A percentile compares a stretch with the other conserved stretches of the same genome.
These are phyloP conservation scores for Aplosporella prunicola DNA, from an alignment of 2,329 filamentous ascomycete species.

Conservation along the genomic window DNA sequence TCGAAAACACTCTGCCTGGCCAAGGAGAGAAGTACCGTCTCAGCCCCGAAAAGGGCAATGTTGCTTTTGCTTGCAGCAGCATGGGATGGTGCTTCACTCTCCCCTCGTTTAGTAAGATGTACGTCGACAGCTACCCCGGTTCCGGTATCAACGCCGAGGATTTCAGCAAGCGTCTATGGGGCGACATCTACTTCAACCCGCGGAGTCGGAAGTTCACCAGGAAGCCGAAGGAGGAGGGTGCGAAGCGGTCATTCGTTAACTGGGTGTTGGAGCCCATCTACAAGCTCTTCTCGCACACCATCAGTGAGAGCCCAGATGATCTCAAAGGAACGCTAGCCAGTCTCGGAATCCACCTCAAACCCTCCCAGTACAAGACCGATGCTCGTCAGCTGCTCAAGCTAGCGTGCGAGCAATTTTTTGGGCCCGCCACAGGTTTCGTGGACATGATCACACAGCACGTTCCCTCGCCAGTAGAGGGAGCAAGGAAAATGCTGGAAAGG, in stretches of 20 bases:
- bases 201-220: constrained; percentile 82
- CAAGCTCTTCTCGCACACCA: constrained; percentile 91
- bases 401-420: constrained; percentile 94
- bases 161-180: constrained; percentile 82
- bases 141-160: constrained; percentile 60
- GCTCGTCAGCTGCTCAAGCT: constrained; percentile 80
- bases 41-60: constrained; percentile 94
- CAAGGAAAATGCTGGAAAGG: constrained; percentile 64
- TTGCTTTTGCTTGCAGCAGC: constrained; percentile 86
- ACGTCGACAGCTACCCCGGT: constrained; percentile 75
- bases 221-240: constrained; percentile 69
- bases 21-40: constrained; percentile 69
- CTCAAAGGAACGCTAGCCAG: constrained; percentile 68
- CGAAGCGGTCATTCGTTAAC: constrained; percentile 82
- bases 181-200: constrained; percentile 93
- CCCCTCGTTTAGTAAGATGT: constrained; percentile 92
- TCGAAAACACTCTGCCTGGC: constrained; percentile 77
- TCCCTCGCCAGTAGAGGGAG: constrained; percentile 74
- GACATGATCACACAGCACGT: constrained; percentile 91
- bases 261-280: constrained; percentile 96
- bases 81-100: constrained; percentile 98
- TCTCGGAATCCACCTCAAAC: constrained; percentile 79
- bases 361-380: constrained; percentile 82
- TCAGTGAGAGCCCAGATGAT: constrained; percentile 80
- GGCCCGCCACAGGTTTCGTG: constrained; percentile 78